Base-by-base conservation (phyloP, 495 filamentous ascomycete species). In the Penicillium lagena region DNA sequence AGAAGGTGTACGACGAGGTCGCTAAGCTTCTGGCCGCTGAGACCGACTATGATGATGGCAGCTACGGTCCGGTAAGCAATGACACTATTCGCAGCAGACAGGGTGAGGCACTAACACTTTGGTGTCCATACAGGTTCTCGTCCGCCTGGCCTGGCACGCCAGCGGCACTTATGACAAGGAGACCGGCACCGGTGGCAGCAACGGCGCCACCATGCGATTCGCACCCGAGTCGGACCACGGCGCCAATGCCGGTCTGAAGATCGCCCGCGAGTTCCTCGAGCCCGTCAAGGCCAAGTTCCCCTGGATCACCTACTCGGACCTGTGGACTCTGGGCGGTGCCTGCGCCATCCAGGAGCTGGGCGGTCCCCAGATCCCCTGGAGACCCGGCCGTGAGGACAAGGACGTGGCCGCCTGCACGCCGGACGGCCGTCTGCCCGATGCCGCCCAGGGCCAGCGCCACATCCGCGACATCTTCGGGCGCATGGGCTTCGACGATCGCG, bases 191-290 rank as follows among this genome's bases (percentile, higher is more conserved):
- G 93, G 93, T 56, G 93, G 93, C 48, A 90, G 85, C 70, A 95
- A 98, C 65, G 93, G 93, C 50, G 90, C 93, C 43, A 98, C 93
- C 54, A 98, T 98, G 93, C 81, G 93, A 64, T 98, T 98, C 67
- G 75, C 82, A 34, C 93, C 93, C 33, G 93, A 96, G 73, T 77
- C 79, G 35, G 86, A 85, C 62, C 93, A 98, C 70, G 90, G 90
- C 52, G 93, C 91, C 64, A 96, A 96, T 55, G 89, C 91, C 42
- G 93, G 93, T 52, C 76, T 98, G 55, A 85, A 86, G 66, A 69
- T 77, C 48, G 93, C 91, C 49, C 85, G 91, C 33, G 87, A 95
- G 72, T 94, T 96, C 78, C 74, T 96, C 22, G 87, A 95, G 69
- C 86, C 88, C 49, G 73, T 96, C 56, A 93, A 96, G 72, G 72